Conservation (phyloP, 805 yeast genomes). For the Diddensiella santjacobensis region DNA sequence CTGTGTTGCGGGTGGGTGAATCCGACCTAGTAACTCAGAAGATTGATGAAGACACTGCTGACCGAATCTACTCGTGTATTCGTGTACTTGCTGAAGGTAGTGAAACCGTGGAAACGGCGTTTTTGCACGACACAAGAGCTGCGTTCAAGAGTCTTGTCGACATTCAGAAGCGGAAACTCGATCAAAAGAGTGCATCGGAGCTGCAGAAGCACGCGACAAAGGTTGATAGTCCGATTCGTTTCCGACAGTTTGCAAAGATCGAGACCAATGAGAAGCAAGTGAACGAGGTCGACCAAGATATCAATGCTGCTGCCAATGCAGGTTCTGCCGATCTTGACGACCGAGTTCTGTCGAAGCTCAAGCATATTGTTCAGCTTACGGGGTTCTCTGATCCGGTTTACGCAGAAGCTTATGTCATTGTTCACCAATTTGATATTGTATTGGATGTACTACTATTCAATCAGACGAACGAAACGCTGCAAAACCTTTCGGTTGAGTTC, state of each 20-base stretch:
- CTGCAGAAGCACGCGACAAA: conserved; percentile 63
- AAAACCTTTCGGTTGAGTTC: conserved; percentile 89
- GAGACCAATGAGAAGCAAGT: conserved; percentile 40
- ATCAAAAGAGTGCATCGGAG: conserved; percentile 52
- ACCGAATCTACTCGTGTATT: conserved; percentile 84
- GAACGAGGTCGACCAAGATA: conserved; percentile 51
- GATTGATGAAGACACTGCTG: conserved; percentile 96
- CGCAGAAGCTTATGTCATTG: conserved; percentile 94
- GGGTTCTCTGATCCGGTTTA: conserved; percentile 98
- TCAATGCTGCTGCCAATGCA: conserved; percentile 48
- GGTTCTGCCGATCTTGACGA: conserved; percentile 47
- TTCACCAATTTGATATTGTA: conserved; percentile 95
- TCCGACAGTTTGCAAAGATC: conserved; percentile 68
- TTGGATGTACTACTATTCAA: conserved; percentile 90
- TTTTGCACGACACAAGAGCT: conserved; percentile 79
- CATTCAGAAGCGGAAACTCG: conserved; percentile 54
- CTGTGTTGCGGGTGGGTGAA: conserved; percentile 84
- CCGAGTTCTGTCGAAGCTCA: conserved; percentile 62
- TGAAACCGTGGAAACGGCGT: conserved; percentile 54
- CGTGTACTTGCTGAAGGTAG: conserved; percentile 56
- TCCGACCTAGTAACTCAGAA: conserved; percentile 62
- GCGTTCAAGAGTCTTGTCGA: conserved; percentile 75
- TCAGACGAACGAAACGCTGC: conserved; percentile 82
- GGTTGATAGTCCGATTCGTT: conserved; percentile 71
- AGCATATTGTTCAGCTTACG: conserved; percentile 88